These are phyloP conservation scores for Solanum neorickii DNA, from an alignment of 257 asterid genomes.

Conservation along the genomic window DNA sequence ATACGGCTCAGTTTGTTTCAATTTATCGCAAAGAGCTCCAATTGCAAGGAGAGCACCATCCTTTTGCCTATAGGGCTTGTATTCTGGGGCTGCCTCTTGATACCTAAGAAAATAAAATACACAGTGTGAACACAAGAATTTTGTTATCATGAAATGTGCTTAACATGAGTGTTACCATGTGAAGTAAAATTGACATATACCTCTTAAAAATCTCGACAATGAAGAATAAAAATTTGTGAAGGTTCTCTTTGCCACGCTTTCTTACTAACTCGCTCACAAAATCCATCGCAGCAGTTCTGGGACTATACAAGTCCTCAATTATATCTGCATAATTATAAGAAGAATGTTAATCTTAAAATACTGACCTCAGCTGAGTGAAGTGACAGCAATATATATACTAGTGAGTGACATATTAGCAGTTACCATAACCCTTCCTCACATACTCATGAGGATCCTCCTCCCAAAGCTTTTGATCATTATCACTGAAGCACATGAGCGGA, in stretches of 20 bases:
- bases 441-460: slow-evolving; percentile 98
- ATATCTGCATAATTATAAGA: slow-evolving; percentile 42
- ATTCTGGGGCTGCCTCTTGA: slow-evolving; percentile 58
- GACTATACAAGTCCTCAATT: slow-evolving; percentile 94
- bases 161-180: neutral
- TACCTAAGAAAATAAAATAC: slow-evolving; percentile 31
- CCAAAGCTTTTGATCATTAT: slow-evolving; percentile 93
- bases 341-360: neutral
- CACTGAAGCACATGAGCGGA: slow-evolving; percentile 96
- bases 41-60: slow-evolving; percentile 98
- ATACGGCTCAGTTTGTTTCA: slow-evolving; percentile 90
- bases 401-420: slow-evolving; percentile 13
- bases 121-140: neutral
- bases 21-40: slow-evolving; percentile 91
- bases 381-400: neutral
- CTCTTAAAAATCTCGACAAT: slow-evolving; percentile 84
- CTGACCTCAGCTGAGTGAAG: neutral
- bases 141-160: neutral
- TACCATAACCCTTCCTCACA: slow-evolving; percentile 98
- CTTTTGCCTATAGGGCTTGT: slow-evolving; percentile 75
- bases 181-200: slow-evolving; percentile 16
- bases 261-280: slow-evolving; percentile 96
- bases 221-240: slow-evolving; percentile 75
- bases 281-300: slow-evolving; percentile 99
- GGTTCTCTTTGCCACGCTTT: slow-evolving; percentile 93